Percentiles rank a stretch among this genome's conserved stretches.
phyloP scores from a whole-genome alignment of 768 basidiomycete genomes.

The Lenzites betulinus region DNA sequence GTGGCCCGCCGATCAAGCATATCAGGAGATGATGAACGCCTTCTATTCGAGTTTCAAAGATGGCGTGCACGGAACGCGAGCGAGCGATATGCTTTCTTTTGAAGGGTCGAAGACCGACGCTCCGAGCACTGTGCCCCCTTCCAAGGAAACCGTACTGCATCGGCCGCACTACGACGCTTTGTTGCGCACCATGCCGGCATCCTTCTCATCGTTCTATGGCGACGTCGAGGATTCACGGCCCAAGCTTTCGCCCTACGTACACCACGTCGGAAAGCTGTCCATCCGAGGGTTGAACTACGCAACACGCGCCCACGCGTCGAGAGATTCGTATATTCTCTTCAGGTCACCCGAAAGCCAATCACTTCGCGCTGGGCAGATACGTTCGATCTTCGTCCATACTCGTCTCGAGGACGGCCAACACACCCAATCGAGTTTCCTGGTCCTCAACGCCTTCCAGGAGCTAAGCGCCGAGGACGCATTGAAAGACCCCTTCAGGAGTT shows the following conservation, averaged over 20 bases:
- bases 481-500: neutral
- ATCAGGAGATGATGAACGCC: neutral
- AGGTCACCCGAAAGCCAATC: neutral
- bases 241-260: neutral
- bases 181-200: neutral
- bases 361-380: neutral
- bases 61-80: neutral
- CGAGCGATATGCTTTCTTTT: neutral
- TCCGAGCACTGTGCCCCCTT: no score
- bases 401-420: neutral
- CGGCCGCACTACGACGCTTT: neutral
- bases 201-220: neutral
- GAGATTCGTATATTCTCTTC: neutral
- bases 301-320: neutral
- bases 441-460: neutral
- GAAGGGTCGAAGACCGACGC: neutral
- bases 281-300: neutral
- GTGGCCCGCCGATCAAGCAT: neutral
- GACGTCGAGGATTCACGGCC: neutral
- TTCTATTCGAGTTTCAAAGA: neutral
- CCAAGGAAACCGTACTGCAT: neutral
- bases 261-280: neutral
- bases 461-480: neutral
- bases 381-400: neutral
- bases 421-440: neutral